These are phyloP conservation scores for Zoysia matrella DNA, from an alignment of 202 grass and related monocot genomes.

Conservation along the genomic window DNA sequence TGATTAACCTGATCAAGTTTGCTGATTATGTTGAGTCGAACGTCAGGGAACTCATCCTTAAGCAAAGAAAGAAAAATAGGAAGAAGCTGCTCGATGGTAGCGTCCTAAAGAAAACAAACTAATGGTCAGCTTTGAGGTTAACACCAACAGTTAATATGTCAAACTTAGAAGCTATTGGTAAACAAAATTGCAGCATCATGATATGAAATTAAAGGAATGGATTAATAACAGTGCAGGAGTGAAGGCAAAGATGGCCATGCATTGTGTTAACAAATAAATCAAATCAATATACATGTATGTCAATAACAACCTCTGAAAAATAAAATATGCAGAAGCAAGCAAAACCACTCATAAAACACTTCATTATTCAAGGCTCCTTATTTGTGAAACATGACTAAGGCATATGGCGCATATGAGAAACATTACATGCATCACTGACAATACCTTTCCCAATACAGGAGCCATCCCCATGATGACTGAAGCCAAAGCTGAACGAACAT, in stretches of 20 bases:
- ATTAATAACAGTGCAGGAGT: not conserved
- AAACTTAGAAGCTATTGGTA: not conserved
- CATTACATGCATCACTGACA: not conserved
- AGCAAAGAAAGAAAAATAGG: conserved; percentile 98
- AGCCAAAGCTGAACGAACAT: too few relatives aligned
- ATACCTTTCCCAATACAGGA: too few relatives aligned
- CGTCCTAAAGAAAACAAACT: conserved; percentile 61
- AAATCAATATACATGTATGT: not conserved
- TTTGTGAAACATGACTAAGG: not conserved
- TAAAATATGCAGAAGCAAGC: not conserved
- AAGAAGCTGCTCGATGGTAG: conserved; percentile 91
- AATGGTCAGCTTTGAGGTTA: conserved; percentile 27
- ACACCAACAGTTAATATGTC: conserved; percentile 10
- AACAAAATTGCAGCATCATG: not conserved
- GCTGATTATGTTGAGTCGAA: conserved; percentile 17
- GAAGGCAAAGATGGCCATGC: not conserved
- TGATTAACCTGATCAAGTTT: conserved; percentile 49
- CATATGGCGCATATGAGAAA: not conserved
- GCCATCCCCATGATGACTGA: too few relatives aligned
- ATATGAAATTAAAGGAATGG: not conserved
- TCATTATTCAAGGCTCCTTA: too few relatives aligned
- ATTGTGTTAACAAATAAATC: not conserved
- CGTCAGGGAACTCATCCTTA: conserved; percentile 98
- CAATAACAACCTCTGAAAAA: not conserved
- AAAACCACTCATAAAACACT: not conserved